These are phyloP conservation scores for Nicotiana tomentosiformis DNA, from an alignment of 257 asterid species.

Conservation along the genomic window DNA sequence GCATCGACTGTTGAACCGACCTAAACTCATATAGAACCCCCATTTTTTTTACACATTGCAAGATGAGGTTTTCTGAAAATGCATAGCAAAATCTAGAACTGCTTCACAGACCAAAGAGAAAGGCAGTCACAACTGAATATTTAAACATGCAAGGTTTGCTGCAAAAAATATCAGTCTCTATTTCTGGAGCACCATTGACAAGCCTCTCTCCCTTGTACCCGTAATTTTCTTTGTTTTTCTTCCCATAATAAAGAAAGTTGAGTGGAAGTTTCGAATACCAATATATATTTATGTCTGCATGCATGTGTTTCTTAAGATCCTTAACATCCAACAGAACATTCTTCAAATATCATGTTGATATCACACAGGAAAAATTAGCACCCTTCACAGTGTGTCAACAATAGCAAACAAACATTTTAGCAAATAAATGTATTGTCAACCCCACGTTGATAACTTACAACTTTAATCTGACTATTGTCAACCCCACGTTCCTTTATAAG, in stretches of 20 bases:
- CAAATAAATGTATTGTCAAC: not conserved
- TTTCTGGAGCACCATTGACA: not conserved
- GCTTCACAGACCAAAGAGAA: not conserved
- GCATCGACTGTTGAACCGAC: not conserved
- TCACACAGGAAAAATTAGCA: not conserved
- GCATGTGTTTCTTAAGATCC: not conserved
- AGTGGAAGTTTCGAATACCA: not conserved
- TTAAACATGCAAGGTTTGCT: not conserved
- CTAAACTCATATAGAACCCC: not conserved
- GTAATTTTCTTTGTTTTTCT: too few species aligned
- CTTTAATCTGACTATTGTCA: too few species aligned
- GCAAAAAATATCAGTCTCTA: not conserved
- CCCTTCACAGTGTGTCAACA: not conserved
- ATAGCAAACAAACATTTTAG: not conserved
- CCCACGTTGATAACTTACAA: too few species aligned
- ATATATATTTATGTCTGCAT: too few species aligned
- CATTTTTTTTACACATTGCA: not conserved
- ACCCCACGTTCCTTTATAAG: conserved; percentile 71
- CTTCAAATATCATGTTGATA: not conserved
- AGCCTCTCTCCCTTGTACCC: not conserved
- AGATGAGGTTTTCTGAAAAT: not conserved
- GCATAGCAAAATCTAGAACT: not conserved
- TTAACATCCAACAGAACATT: not conserved
- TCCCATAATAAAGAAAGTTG: not conserved
- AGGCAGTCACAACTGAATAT: not conserved